A percentile compares a stretch with the other conserved stretches of the same genome.
Conservation (phyloP, 2,329 filamentous ascomycete species). For the Penicillium sp. region DNA sequence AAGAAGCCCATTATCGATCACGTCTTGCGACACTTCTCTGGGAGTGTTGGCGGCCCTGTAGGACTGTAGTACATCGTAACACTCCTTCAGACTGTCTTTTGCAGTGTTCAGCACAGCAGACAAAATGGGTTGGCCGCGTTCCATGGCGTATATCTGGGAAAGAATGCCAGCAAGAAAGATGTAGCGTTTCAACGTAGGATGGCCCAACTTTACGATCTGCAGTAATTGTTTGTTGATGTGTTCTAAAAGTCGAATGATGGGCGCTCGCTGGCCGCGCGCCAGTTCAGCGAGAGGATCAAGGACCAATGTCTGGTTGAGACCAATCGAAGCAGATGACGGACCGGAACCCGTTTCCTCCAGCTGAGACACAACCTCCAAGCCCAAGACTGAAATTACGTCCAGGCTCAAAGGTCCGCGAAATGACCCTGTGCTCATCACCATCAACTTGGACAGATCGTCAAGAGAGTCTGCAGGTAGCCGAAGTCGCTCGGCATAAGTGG, state of each 20-base stretch:
- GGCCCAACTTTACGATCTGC: conserved; percentile 21
- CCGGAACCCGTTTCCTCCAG: conserved; percentile 21
- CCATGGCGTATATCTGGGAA: conserved; percentile 12
- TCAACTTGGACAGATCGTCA: conserved; percentile 17
- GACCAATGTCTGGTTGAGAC: not conserved
- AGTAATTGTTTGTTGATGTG: conserved; percentile 22
- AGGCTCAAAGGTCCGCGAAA: conserved; percentile 26
- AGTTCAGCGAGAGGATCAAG: conserved; percentile 13
- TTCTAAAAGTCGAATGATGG: conserved; percentile 20
- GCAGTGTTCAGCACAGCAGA: conserved; percentile 11
- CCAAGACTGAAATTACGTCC: conserved; percentile 23
- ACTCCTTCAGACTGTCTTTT: conserved; percentile 12
- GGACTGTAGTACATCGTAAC: conserved; percentile 10
- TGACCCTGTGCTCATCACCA: conserved; percentile 16
- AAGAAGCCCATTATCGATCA: not conserved
- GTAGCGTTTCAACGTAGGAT: conserved; percentile 12
- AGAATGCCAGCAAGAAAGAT: conserved; percentile 11
- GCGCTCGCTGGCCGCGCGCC: conserved; percentile 12
- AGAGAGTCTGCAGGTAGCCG: conserved; percentile 7
- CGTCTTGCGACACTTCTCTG: not conserved
- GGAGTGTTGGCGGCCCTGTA: not conserved
- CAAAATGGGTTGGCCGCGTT: conserved; percentile 12
- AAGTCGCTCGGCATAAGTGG: conserved; percentile 19
- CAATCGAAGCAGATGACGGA: not conserved
- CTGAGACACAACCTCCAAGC: conserved; percentile 26